These are phyloP conservation scores for Zygosaccharomyces sapae DNA, from an alignment of 1,139 yeast species.

Conservation along the genomic window DNA sequence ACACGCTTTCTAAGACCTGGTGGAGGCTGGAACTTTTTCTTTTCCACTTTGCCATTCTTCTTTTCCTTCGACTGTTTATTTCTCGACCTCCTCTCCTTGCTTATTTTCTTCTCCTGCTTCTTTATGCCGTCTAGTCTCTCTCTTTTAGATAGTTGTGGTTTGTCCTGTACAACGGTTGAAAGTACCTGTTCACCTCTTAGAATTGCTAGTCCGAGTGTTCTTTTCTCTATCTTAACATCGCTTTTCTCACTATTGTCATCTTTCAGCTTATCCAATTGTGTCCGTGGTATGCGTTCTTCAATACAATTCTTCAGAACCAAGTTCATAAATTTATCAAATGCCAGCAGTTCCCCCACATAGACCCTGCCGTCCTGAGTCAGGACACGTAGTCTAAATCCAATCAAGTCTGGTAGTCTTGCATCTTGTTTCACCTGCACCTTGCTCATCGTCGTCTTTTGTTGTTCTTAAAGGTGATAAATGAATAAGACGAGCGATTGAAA, in stretches of 20 bases:
- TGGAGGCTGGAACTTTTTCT: slow-evolving; percentile 42
- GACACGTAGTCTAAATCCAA: slow-evolving; percentile 70
- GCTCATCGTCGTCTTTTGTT: slow-evolving; percentile 12
- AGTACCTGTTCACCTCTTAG: slow-evolving; percentile 86
- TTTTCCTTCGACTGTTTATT: slow-evolving; percentile 14
- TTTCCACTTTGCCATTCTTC: slow-evolving; percentile 16
- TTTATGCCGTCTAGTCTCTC: slow-evolving; percentile 33
- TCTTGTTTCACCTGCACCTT: slow-evolving; percentile 26
- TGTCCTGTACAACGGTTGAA: slow-evolving; percentile 76
- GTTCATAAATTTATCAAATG: slow-evolving; percentile 89
- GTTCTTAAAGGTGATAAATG: neutral
- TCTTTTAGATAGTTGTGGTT: slow-evolving; percentile 51
- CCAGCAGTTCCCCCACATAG: slow-evolving; percentile 73
- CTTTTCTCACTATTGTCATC: slow-evolving; percentile 24
- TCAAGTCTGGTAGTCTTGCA: slow-evolving; percentile 55
- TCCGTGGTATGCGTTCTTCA: slow-evolving; percentile 73
- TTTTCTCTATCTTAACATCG: slow-evolving; percentile 40
- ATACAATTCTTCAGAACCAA: slow-evolving; percentile 80
- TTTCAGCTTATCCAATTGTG: slow-evolving; percentile 42
- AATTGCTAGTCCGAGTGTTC: slow-evolving; percentile 75
- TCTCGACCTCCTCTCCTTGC: slow-evolving; percentile 26
- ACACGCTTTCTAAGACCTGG: slow-evolving; percentile 39
- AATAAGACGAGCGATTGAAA: no score
- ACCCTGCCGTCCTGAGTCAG: slow-evolving; percentile 71
- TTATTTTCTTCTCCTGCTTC: slow-evolving; percentile 26